phyloP scores from a whole-genome alignment of 192 early-diverging fungal genomes.

The Coemansia sp. region DNA sequence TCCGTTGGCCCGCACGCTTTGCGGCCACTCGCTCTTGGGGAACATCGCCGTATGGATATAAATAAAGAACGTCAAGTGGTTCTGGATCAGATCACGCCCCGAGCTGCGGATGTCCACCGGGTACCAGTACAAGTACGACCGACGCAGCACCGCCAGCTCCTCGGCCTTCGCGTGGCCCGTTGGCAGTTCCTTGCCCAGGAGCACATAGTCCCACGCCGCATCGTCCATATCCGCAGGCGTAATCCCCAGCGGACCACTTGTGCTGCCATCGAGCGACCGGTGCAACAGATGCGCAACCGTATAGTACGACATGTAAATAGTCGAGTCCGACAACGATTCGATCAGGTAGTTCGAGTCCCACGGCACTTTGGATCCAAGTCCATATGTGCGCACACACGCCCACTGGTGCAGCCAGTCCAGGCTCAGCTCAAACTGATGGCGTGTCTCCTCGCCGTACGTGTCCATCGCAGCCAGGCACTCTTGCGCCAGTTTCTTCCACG shows the following conservation, averaged over 20 bases:
- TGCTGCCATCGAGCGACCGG: constrained; percentile 78
- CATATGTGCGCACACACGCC: constrained; percentile 94
- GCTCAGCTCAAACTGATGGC: constrained; percentile 79
- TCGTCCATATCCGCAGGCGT: constrained; percentile 84
- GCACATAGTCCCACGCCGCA: constrained; percentile 89
- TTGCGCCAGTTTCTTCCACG: constrained; percentile 76
- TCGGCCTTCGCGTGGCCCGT: constrained; percentile 56
- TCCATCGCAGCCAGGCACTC: constrained; percentile 81
- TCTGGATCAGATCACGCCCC: constrained; percentile 95
- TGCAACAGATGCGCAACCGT: constrained; percentile 95
- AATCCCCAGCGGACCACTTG: constrained; percentile 76
- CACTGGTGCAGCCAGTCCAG: constrained; percentile 94
- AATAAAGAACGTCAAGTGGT: constrained; percentile 96
- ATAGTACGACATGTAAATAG: constrained; percentile 99
- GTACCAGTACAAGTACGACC: constrained; percentile 97
- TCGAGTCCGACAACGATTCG: constrained; percentile 96
- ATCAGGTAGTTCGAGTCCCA: constrained; percentile 93
- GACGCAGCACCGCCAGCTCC: constrained; percentile 72
- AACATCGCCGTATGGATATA: constrained; percentile 97
- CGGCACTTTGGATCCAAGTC: constrained; percentile 88
- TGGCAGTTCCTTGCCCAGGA: constrained; percentile 65
- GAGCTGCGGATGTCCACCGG: constrained; percentile 94
- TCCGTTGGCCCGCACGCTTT: constrained; percentile 84
- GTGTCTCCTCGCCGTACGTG: constrained; percentile 75
- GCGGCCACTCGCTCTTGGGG: constrained; percentile 88